Conservation (phyloP, 805 yeast species). For the Candida sithepensis region DNA sequence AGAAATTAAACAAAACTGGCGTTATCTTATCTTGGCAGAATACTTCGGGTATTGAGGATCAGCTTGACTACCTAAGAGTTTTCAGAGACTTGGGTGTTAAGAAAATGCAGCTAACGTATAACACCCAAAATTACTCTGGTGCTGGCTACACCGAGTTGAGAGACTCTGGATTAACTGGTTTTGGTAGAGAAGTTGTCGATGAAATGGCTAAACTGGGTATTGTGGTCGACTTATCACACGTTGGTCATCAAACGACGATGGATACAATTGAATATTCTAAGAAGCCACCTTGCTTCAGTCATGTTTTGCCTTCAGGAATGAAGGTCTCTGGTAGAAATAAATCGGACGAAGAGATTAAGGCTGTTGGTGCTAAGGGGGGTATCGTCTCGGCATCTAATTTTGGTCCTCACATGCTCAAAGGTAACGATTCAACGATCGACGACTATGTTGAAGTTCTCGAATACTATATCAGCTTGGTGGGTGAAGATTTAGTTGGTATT, state of each 20-base stretch:
- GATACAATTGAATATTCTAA: conserved; percentile 31
- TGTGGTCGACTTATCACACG: conserved; percentile 48
- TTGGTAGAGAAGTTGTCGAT: conserved; percentile 35
- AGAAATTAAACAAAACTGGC: conserved; percentile 17
- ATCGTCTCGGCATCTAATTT: conserved; percentile 20
- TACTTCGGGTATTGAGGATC: conserved; percentile 19
- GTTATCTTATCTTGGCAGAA: conserved; percentile 19
- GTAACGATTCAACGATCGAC: conserved; percentile 34
- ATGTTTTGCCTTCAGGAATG: conserved; percentile 17
- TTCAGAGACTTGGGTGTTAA: conserved; percentile 17
- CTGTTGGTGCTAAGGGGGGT: conserved; percentile 19
- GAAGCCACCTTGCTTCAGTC: conserved; percentile 30
- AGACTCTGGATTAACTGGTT: conserved; percentile 37
- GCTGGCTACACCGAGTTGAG: conserved; percentile 21
- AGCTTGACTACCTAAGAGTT: conserved; percentile 16
- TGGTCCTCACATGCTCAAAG: conserved; percentile 20
- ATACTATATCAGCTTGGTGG: conserved; percentile 38
- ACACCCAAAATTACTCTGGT: conserved; percentile 20
- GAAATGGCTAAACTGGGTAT: conserved; percentile 50
- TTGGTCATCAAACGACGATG: conserved; percentile 42
- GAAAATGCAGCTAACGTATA: conserved; percentile 19
- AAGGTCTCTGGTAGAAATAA: conserved; percentile 18
- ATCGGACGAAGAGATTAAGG: conserved; percentile 18
- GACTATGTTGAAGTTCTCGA: conserved; percentile 43
- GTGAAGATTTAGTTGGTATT: conserved; percentile 48